Base-by-base conservation (phyloP, 2,329 filamentous ascomycete genomes). In the Xylaria sp. region DNA sequence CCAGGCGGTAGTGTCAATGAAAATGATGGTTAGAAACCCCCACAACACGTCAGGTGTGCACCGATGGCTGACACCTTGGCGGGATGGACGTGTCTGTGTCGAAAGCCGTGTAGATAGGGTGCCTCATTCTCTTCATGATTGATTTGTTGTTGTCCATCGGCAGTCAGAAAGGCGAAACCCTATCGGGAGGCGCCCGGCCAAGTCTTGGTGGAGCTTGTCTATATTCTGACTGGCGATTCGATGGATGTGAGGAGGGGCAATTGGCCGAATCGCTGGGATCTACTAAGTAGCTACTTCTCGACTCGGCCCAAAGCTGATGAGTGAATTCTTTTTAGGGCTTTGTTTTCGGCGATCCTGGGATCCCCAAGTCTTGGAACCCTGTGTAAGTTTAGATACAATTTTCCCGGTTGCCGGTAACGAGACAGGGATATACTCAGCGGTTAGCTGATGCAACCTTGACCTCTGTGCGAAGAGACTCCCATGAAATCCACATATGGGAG, bases 81-180 rank as follows among this genome's bases (percentile, higher is more conserved):
- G 31, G 51, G 33, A 65, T 47, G 39, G 25, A 56, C 50, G 44
- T 60, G 60, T 57, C 49, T 45, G 55, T 57, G 60, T 42, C 25
- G 25, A 27, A 57, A 45, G 39, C 55, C 59, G 66, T 58, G 38
- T 20, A 38, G 66, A 49, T 38, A 58, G 36, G 31, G 25, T 49
- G 49, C 54, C 57, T 61, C 22, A 27, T 25, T 36, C 29, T 33
- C 33, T 55, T 50, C 25, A 20, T 17, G 25, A 47, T 53, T 59
- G 63, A 58, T 63, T 63, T 65, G 62, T 38, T 65, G 62, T 38
- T 61, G 44, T 42, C 56, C 5, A 29, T 57, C 45, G 50, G 38
- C 25, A 61, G 51, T 33, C 17, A 50, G 51, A 25, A 20, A 20
- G 25, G 29, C 11, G 20, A 54, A 68, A 45, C 4, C 66, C 62